phyloP scores from a whole-genome alignment of 345 rosid genomes.

The Cardamine occulta region DNA sequence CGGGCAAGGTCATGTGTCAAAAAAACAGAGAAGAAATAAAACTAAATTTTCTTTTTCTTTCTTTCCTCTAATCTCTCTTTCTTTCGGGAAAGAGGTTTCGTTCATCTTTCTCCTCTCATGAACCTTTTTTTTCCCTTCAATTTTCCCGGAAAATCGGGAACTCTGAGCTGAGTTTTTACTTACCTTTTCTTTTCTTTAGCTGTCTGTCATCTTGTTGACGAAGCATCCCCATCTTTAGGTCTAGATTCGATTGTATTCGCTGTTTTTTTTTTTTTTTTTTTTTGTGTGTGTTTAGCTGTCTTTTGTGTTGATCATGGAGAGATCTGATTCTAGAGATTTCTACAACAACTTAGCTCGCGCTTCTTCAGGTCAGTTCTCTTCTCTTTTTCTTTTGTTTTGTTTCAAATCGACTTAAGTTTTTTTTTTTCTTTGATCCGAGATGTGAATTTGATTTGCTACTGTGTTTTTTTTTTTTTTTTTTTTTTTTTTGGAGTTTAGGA shows the following conservation, averaged over 20 bases:
- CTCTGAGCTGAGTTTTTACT: slow-evolving; percentile 13
- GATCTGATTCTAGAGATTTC: slow-evolving; percentile 58
- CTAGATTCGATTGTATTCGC: slow-evolving; percentile 21
- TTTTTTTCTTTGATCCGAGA: slow-evolving; percentile 1
- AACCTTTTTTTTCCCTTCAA: neutral
- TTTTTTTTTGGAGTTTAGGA: too few species aligned
- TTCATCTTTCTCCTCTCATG: slow-evolving; percentile 8
- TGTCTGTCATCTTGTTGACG: neutral
- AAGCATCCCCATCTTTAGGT: neutral
- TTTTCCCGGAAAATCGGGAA: slow-evolving; percentile 36
- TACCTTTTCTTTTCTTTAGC: neutral
- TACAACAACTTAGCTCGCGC: slow-evolving; percentile 47
- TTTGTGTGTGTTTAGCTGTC: neutral
- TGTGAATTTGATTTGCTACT: slow-evolving; percentile 8
- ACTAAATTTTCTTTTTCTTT: neutral
- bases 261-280: too few species aligned
- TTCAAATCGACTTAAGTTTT: neutral
- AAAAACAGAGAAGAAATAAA: neutral
- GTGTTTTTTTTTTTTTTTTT: neutral
- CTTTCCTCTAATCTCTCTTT: slow-evolving; percentile 8
- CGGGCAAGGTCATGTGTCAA: slow-evolving; percentile 35
- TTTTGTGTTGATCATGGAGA: slow-evolving; percentile 57
- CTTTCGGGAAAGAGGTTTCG: slow-evolving; percentile 32
- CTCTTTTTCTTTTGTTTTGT: neutral
- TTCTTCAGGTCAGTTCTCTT: slow-evolving; percentile 53